A percentile compares a stretch with the other conserved stretches of the same genome.
Conservation (phyloP, 352 stramenopile species). For the Pythium utonaiense region DNA sequence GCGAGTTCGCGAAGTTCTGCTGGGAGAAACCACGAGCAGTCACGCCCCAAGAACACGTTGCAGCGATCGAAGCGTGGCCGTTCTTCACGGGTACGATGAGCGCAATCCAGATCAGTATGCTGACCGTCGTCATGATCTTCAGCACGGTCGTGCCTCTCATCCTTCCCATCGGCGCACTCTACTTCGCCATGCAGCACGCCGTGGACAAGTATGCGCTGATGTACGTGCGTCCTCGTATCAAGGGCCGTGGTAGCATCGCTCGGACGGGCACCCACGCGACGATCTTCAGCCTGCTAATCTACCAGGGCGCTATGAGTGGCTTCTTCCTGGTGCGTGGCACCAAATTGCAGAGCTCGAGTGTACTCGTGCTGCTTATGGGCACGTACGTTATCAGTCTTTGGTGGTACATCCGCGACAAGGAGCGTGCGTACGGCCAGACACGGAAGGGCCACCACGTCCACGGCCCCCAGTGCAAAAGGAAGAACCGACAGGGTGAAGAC, state of each 20-base stretch:
- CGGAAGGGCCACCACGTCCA: slow-evolving; percentile 31
- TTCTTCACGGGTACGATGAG: slow-evolving; percentile 86
- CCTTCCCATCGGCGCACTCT: slow-evolving; percentile 71
- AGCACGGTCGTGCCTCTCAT: slow-evolving; percentile 84
- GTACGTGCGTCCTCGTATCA: slow-evolving; percentile 77
- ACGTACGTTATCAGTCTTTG: slow-evolving; percentile 80
- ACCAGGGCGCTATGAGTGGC: slow-evolving; percentile 77
- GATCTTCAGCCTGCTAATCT: slow-evolving; percentile 77
- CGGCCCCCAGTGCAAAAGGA: slow-evolving; percentile 38
- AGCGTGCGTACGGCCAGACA: slow-evolving; percentile 50
- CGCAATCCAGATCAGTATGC: slow-evolving; percentile 80
- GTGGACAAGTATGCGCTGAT: slow-evolving; percentile 86
- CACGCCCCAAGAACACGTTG: slow-evolving; percentile 65
- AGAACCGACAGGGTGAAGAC: slow-evolving; percentile 9
- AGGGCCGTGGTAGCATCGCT: slow-evolving; percentile 77
- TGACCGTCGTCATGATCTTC: slow-evolving; percentile 83
- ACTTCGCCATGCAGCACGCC: slow-evolving; percentile 82
- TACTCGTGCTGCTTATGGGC: slow-evolving; percentile 76
- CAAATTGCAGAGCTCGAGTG: slow-evolving; percentile 60
- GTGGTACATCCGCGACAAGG: slow-evolving; percentile 86
- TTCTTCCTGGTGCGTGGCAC: slow-evolving; percentile 82
- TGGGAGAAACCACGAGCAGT: slow-evolving; percentile 76
- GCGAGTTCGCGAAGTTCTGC: slow-evolving; percentile 78
- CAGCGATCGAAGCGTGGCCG: slow-evolving; percentile 64
- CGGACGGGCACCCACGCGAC: slow-evolving; percentile 77